These are phyloP conservation scores for Geotrichum histeridarum DNA, from an alignment of 1,139 yeast species.

Conservation along the genomic window DNA sequence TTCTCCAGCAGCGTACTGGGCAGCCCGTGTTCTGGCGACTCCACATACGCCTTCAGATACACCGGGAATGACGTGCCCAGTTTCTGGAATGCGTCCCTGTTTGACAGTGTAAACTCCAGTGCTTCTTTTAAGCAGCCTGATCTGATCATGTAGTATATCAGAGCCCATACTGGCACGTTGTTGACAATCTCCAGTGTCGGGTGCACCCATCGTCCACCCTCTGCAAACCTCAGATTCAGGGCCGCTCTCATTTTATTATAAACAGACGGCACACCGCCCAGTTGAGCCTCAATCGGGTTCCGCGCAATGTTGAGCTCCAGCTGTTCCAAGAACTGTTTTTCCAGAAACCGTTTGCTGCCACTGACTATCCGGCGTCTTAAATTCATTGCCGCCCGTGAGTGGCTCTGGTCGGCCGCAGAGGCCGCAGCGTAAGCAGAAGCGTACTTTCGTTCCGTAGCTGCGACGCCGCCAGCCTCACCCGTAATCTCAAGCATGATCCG, in stretches of 20 bases:
- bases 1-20: constrained; percentile 66
- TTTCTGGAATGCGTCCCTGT: constrained; percentile 62
- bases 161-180: constrained; percentile 88
- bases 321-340: constrained; percentile 69
- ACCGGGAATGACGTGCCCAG: constrained; percentile 80
- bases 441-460: constrained; percentile 45
- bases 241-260: constrained; percentile 67
- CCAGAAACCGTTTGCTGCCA: constrained; percentile 60
- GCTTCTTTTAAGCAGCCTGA: constrained; percentile 82
- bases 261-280: constrained; percentile 63
- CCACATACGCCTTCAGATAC: constrained; percentile 68
- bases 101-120: constrained; percentile 50
- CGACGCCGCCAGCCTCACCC: constrained; percentile 34
- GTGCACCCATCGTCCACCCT: constrained; percentile 47
- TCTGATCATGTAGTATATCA: constrained; percentile 75
- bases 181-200: constrained; percentile 59
- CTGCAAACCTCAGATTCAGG: constrained; percentile 43
- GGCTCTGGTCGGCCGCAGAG: not conserved
- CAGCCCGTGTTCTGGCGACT: constrained; percentile 51
- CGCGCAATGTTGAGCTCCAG: constrained; percentile 68
- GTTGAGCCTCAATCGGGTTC: constrained; percentile 50
- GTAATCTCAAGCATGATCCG: constrained; percentile 32
- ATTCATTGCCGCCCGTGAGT: constrained; percentile 31
- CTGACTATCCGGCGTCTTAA: constrained; percentile 50
- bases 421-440: constrained; percentile 36